A percentile compares a stretch with the other conserved stretches of the same genome.
phyloP scores from a whole-genome alignment of 768 basidiomycete species.

The Tricholoma hemisulphureum region DNA sequence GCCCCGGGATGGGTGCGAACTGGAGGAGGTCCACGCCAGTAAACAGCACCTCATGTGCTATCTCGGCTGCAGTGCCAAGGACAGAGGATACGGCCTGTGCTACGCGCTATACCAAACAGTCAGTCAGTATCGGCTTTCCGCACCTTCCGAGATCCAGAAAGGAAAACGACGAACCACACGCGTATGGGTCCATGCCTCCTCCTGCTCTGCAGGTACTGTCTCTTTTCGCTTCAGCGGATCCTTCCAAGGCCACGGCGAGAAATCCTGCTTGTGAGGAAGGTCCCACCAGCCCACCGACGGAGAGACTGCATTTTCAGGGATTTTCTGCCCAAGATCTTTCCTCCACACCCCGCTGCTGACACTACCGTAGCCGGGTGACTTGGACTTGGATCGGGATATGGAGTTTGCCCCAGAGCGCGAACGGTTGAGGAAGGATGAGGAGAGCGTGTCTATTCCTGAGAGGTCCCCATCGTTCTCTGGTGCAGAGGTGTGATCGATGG shows the following conservation, averaged over 20 bases:
- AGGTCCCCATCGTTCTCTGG: background rate
- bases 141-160: too few species aligned
- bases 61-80: too few species aligned
- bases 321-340: background rate
- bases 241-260: constrained; percentile 25
- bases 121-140: too few species aligned
- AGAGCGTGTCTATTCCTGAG: background rate
- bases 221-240: constrained; percentile 24
- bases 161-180: too few species aligned
- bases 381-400: background rate
- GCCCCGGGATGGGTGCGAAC: background rate
- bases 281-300: constrained; percentile 10
- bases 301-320: too few species aligned
- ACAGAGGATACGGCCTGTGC: too few species aligned
- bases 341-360: background rate
- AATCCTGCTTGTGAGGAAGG: background rate
- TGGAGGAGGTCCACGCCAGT: background rate
- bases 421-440: background rate
- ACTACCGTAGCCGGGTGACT: background rate
- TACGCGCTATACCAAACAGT: too few species aligned
- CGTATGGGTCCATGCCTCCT: too few species aligned
- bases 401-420: background rate
- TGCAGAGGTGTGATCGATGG: background rate
- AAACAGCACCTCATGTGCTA: too few species aligned
- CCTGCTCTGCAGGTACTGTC: too few species aligned